Evolutionary conservation across 2,329 filamentous ascomycete genomes (phyloP).

Genomic region (Fusarium nisikadoi): DNA sequence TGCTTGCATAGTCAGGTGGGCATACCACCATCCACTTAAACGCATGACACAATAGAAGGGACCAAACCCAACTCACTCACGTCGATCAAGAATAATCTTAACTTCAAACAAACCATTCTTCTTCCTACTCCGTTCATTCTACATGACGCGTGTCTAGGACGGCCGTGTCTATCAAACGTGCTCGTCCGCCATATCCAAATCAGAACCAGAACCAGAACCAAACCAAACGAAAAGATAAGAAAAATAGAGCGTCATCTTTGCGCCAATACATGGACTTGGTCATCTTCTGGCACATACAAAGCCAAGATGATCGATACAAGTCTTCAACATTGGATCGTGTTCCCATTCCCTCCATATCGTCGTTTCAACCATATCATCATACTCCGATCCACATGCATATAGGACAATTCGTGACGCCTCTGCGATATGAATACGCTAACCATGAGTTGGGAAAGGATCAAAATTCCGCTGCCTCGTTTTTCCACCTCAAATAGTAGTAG

Average conservation of each 20-base stretch:
- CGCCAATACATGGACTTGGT: constrained; percentile 34
- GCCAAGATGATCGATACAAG: background rate
- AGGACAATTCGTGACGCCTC: constrained; percentile 41
- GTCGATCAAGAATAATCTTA: constrained; percentile 1
- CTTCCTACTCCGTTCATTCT: constrained; percentile 42
- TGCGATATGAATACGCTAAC: constrained; percentile 41
- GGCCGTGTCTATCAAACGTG: constrained; percentile 41
- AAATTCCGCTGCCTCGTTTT: constrained; percentile 33
- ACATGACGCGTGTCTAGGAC: constrained; percentile 40
- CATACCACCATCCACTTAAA: background rate
- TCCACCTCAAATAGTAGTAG: constrained; percentile 18
- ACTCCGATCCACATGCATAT: constrained; percentile 47
- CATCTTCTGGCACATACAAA: constrained; percentile 10
- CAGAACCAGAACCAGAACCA: background rate
- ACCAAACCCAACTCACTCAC: background rate
- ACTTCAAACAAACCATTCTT: constrained; percentile 25
- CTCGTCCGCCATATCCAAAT: constrained; percentile 36
- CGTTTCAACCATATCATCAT: constrained; percentile 40
- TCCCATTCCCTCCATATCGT: constrained; percentile 35
- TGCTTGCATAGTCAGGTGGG: background rate
- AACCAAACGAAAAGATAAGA: constrained; percentile 15
- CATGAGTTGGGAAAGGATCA: constrained; percentile 33
- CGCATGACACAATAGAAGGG: background rate
- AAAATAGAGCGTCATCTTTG: constrained; percentile 39
- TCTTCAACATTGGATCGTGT: constrained; percentile 39